phyloP scores from a whole-genome alignment of 2,329 filamentous ascomycete species.

The Alternaria solani region DNA sequence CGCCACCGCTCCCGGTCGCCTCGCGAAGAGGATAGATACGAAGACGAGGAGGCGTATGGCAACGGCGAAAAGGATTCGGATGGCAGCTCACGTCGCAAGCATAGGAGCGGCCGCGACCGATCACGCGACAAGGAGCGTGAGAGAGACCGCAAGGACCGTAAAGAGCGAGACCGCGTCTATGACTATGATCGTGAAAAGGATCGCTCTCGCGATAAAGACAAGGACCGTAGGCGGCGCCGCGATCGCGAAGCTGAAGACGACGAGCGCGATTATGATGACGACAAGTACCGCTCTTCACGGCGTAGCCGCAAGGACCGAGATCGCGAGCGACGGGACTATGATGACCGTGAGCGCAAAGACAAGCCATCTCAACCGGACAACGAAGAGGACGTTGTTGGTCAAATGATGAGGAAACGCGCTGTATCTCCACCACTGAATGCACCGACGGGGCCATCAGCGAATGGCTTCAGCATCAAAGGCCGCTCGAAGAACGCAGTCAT shows the following conservation, averaged over 20 bases:
- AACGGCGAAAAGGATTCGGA: constrained; percentile 41
- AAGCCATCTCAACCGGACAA: constrained; percentile 16
- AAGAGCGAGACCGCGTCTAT: constrained; percentile 62
- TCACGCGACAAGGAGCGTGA: constrained; percentile 46
- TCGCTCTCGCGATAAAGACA: constrained; percentile 46
- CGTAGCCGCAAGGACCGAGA: constrained; percentile 56
- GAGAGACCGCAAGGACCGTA: constrained; percentile 50
- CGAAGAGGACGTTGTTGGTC: constrained; percentile 36
- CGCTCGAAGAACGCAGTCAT: constrained; percentile 33
- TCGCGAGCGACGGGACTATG: constrained; percentile 36
- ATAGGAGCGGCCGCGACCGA: constrained; percentile 41
- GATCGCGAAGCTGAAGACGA: constrained; percentile 54
- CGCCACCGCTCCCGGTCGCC: constrained; percentile 56
- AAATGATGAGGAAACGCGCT: constrained; percentile 40
- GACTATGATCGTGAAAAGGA: constrained; percentile 45
- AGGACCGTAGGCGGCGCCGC: constrained; percentile 60
- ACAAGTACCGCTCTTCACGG: constrained; percentile 53
- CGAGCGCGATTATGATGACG: constrained; percentile 49
- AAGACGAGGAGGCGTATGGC: constrained; percentile 41
- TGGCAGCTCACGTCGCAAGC: constrained; percentile 47
- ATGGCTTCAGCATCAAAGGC: constrained; percentile 57
- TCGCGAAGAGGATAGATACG: constrained; percentile 36
- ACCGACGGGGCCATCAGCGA: constrained; percentile 50
- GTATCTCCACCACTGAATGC: constrained; percentile 46
- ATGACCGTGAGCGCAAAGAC: constrained; percentile 33